These are phyloP conservation scores for Gossypium arboreum DNA, from an alignment of 345 rosid species.

Conservation along the genomic window DNA sequence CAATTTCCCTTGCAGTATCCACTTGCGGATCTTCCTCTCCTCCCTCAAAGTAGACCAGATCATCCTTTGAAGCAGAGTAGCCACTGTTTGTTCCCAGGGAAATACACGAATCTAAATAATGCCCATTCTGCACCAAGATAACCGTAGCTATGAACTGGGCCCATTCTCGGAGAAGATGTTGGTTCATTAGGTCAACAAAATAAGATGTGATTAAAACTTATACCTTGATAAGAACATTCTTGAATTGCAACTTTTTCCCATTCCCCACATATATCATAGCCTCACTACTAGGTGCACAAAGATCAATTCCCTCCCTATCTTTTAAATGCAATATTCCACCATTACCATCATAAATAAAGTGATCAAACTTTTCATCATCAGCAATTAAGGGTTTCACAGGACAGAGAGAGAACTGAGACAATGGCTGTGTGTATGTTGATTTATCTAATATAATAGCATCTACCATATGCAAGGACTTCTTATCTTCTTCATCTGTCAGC, in stretches of 20 bases:
- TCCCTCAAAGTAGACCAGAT: constrained; percentile 58
- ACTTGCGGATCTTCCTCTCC: constrained; percentile 37
- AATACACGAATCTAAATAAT: constrained; percentile 84
- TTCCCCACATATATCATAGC: constrained; percentile 70
- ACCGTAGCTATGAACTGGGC: constrained; percentile 4
- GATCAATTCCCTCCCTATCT: constrained; percentile 61
- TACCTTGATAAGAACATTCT: constrained; percentile 83
- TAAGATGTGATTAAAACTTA: not conserved
- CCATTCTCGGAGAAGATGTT: not conserved
- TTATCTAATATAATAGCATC: constrained; percentile 67
- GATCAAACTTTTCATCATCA: constrained; percentile 69
- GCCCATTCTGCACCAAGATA: constrained; percentile 62
- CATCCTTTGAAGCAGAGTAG: constrained; percentile 64
- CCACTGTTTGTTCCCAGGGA: constrained; percentile 73
- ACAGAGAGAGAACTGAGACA: constrained; percentile 60
- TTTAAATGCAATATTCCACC: constrained; percentile 73
- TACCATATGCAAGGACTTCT: constrained; percentile 37
- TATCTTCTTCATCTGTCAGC: constrained; percentile 67
- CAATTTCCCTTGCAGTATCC: constrained; percentile 36
- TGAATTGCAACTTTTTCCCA: constrained; percentile 77
- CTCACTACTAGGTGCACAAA: constrained; percentile 64
- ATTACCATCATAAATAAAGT: constrained; percentile 83
- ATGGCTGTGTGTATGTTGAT: constrained; percentile 56
- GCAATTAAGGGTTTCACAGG: constrained; percentile 79
- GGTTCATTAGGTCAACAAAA: not conserved